Conservation (phyloP, 257 asterid genomes). For the Primulina eburnea region DNA sequence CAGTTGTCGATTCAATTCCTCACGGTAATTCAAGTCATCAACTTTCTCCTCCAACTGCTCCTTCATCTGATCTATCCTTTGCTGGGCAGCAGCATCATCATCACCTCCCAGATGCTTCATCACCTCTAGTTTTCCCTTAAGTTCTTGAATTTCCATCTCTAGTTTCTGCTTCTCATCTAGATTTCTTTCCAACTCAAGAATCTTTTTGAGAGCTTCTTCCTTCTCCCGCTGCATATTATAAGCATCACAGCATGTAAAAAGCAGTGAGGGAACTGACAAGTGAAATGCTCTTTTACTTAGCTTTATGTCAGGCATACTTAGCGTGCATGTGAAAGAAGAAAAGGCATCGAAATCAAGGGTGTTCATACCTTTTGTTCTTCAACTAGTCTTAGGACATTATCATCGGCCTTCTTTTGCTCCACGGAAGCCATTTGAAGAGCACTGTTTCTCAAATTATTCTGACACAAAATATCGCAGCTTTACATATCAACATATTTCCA, state of each 20-base stretch:
- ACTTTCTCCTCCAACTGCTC: slow-evolving; percentile 37
- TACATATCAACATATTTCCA: slow-evolving; percentile 9
- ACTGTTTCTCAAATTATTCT: slow-evolving; percentile 72
- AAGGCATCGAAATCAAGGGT: slow-evolving; percentile 2
- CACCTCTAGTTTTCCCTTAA: slow-evolving; percentile 55
- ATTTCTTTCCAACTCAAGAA: slow-evolving; percentile 49
- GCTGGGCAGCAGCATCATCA: slow-evolving; percentile 45
- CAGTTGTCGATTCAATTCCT: slow-evolving; percentile 37
- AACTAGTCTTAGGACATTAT: slow-evolving; percentile 49
- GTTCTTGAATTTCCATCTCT: slow-evolving; percentile 55
- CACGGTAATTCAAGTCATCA: slow-evolving; percentile 39
- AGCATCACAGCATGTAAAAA: slow-evolving; percentile 4
- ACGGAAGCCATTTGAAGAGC: slow-evolving; percentile 74
- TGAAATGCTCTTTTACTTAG: background rate
- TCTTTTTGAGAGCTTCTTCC: slow-evolving; percentile 54
- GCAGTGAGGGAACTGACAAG: background rate
- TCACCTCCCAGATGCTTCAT: slow-evolving; percentile 58
- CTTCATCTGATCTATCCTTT: slow-evolving; percentile 46
- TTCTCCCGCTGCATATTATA: slow-evolving; percentile 53
- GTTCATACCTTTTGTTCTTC: slow-evolving; percentile 76
- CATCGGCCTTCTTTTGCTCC: slow-evolving; percentile 67
- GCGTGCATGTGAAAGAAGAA: slow-evolving; percentile 9
- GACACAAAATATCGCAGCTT: slow-evolving; percentile 22
- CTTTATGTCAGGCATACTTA: slow-evolving; percentile 1
- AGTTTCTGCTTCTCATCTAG: slow-evolving; percentile 53